Base-by-base conservation (phyloP, 164 flowering plant genomes). In the Chimonanthus salicifolius region DNA sequence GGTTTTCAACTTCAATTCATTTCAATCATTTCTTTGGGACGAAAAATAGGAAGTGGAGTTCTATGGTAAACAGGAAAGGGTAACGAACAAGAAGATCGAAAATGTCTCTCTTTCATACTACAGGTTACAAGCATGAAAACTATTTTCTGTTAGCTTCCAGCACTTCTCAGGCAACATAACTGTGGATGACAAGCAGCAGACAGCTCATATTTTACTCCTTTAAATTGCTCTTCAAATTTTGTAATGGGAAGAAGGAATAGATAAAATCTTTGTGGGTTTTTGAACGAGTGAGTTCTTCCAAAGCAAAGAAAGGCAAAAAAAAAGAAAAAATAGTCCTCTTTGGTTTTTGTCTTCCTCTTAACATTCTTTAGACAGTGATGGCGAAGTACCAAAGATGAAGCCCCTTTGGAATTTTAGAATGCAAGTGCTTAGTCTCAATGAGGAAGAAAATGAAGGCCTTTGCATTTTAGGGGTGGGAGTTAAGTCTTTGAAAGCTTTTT, bases 91-190 rank as follows among this genome's bases (percentile, higher is more conserved):
- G 33, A 33, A 33, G 33, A 33, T 33, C 33, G 33, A 33, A 33
- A 33, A 33, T 33, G 1, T 33, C 33, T 33, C 33, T 33, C 33
- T 33, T 33, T 33, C 33, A 33, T 33, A 33, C 33, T 33, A 33
- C 33, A 33, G 33, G 33, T 33, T 0, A 33, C 33, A 1, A 1
- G 33, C 33, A 33, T 33, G 33, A 33, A 33, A 33, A 1, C 33
- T 33, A 33, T 33, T 33, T 33, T 33, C 74, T 7, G 90, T 89
- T 13, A 75, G 84, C 47, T 90, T 90, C 71, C 82, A 85, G 62
- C 95, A 90, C 66, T 90, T 71, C 49, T 80, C 92, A 49, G 95
- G 95, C 3, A 89, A 89, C 81, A 86, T 90, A 18, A 81, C 79
- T 54, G 85, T 89, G 10, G 90, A 85, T 75, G 79, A 78, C 4